Evolutionary conservation across 768 basidiomycete genomes (phyloP).

Genomic region (Lactarius evosmus): DNA sequence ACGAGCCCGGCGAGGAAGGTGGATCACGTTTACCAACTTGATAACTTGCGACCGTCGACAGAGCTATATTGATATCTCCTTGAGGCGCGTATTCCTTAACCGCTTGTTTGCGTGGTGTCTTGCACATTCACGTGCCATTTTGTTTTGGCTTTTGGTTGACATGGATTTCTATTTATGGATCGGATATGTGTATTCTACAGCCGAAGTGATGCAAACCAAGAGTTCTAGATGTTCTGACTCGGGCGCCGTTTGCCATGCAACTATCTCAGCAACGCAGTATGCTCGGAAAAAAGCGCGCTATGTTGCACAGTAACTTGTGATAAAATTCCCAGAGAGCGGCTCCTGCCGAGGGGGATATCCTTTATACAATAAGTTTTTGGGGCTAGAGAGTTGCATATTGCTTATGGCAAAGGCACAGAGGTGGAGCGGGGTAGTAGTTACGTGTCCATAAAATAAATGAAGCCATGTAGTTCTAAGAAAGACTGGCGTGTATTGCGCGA

Average conservation of each 20-base stretch:
- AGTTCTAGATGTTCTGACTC: not conserved
- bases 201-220: not conserved
- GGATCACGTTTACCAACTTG: conserved; percentile 11
- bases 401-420: too few species aligned
- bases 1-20: conserved; percentile 22
- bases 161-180: conserved; percentile 17
- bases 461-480: too few species aligned
- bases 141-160: not conserved
- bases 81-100: not conserved
- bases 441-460: too few species aligned
- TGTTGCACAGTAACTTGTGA: too few species aligned
- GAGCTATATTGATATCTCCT: not conserved
- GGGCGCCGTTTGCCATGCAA: not conserved
- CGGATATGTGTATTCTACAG: conserved; percentile 21
- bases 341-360: too few species aligned
- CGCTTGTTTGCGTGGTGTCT: not conserved
- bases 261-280: not conserved
- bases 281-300: too few species aligned
- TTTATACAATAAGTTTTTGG: too few species aligned
- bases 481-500: too few species aligned
- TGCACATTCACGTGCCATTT: not conserved
- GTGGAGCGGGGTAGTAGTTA: too few species aligned
- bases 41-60: conserved; percentile 7
- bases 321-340: too few species aligned
- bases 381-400: too few species aligned